Percentiles rank a stretch among this genome's conserved stretches.
phyloP scores from a whole-genome alignment of 805 yeast genomes.

The Starmerella potacharoeniae region DNA sequence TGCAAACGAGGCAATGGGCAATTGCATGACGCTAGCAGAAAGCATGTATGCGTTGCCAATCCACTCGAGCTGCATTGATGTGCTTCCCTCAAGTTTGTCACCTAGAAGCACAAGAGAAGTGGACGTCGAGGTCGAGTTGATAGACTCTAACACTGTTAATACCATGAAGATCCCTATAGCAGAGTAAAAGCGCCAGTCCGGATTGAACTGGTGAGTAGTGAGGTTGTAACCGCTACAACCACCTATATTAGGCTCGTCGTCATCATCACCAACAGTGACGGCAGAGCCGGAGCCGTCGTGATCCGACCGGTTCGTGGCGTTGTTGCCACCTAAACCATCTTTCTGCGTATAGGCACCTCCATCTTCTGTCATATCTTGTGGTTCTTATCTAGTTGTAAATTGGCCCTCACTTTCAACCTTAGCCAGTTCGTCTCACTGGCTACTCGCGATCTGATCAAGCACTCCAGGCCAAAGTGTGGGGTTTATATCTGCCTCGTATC shows the following conservation, averaged over 20 bases:
- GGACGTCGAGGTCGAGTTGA: conserved; percentile 13
- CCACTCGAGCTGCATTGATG: conserved; percentile 23
- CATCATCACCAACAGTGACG: conserved; percentile 3
- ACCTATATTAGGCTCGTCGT: conserved; percentile 14
- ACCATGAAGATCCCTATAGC: conserved; percentile 8
- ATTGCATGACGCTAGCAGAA: conserved; percentile 14
- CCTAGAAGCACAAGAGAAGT: conserved; percentile 11
- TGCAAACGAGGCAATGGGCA: conserved; percentile 18
- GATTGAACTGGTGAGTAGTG: not conserved
- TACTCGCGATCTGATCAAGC: not conserved
- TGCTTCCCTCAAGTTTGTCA: conserved; percentile 8
- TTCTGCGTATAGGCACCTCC: conserved; percentile 9
- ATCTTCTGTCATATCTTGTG: conserved; percentile 9
- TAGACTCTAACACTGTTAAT: conserved; percentile 13
- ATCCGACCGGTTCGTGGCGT: not conserved
- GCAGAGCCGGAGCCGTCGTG: not conserved
- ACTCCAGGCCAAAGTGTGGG: not conserved
- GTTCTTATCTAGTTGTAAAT: not conserved
- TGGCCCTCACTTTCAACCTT: not conserved
- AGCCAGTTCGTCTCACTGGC: not conserved
- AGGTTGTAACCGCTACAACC: conserved; percentile 2
- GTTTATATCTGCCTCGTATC: not conserved
- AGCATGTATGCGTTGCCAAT: conserved; percentile 23
- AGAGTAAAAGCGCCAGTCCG: conserved; percentile 11
- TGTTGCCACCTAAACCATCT: conserved; percentile 2